These are phyloP conservation scores for Boletus reticuloceps DNA, from an alignment of 768 basidiomycete species.

Conservation along the genomic window DNA sequence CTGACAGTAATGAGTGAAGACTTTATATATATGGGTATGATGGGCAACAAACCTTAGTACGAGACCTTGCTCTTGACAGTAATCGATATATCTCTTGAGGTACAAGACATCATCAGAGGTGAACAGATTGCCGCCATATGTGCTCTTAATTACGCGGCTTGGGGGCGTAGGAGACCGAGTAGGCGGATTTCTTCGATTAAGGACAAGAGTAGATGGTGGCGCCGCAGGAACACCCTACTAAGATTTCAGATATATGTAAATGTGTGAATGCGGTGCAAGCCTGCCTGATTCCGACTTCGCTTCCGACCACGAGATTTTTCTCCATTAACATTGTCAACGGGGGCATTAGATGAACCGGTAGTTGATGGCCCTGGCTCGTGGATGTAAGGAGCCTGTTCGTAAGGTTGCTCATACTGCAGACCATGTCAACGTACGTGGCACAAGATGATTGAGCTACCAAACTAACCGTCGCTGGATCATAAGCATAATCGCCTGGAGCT, in stretches of 20 bases:
- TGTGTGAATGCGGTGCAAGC: background rate
- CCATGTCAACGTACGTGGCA: constrained; percentile 5
- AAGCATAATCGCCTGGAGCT: constrained; percentile 47
- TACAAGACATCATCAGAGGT: constrained; percentile 82
- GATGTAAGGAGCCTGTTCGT: constrained; percentile 57
- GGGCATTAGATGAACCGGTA: constrained; percentile 39
- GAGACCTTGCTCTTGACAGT: constrained; percentile 84
- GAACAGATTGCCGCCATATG: constrained; percentile 86
- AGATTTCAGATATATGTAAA: constrained; percentile 1
- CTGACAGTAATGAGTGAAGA: constrained; percentile 3
- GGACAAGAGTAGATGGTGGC: constrained; percentile 63
- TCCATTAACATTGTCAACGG: constrained; percentile 21
- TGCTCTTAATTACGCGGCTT: constrained; percentile 80
- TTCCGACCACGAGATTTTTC: constrained; percentile 67
- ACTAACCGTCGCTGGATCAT: constrained; percentile 51
- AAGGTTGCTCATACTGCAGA: constrained; percentile 53
- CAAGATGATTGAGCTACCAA: background rate
- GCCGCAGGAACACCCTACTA: constrained; percentile 59
- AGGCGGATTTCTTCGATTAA: constrained; percentile 60
- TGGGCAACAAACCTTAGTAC: constrained; percentile 59
- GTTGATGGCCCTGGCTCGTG: constrained; percentile 48
- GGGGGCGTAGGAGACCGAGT: constrained; percentile 85
- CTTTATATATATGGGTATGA: constrained; percentile 26
- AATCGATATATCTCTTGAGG: constrained; percentile 86
- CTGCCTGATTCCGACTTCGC: constrained; percentile 58